A percentile compares a stretch with the other conserved stretches of the same genome.
Conservation (phyloP, 2,329 filamentous ascomycete genomes). For the Pseudogymnoascus verrucosus region DNA sequence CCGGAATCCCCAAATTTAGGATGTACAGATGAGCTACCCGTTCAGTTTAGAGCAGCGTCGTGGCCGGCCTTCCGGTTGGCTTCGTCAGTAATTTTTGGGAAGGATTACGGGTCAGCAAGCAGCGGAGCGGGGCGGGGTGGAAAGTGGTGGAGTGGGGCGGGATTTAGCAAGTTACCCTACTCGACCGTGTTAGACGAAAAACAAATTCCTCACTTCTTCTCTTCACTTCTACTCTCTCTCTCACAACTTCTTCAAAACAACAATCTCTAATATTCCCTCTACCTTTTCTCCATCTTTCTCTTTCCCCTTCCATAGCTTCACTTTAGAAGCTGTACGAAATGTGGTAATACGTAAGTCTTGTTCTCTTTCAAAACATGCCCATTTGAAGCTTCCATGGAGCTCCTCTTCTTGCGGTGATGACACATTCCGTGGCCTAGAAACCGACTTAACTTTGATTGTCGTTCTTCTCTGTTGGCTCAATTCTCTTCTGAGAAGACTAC, state of each 20-base stretch:
- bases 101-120: neutral
- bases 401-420: slow-evolving; percentile 48
- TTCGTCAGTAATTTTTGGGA: neutral
- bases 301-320: neutral
- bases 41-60: neutral
- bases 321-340: neutral
- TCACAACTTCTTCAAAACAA: slow-evolving; percentile 9
- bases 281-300: neutral
- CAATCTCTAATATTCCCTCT: neutral
- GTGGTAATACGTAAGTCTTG: neutral
- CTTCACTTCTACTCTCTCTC: neutral
- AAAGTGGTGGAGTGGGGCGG: neutral
- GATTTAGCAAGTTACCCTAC: neutral
- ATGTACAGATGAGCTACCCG: neutral
- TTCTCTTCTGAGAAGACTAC: slow-evolving; percentile 67
- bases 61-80: slow-evolving; percentile 8
- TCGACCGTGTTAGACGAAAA: slow-evolving; percentile 1
- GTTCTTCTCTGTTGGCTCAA: slow-evolving; percentile 56
- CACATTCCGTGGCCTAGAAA: slow-evolving; percentile 49
- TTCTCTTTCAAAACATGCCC: neutral
- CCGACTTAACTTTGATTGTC: slow-evolving; percentile 38
- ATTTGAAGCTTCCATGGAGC: neutral
- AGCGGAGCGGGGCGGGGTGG: neutral
- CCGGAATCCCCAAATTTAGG: neutral
- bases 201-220: slow-evolving; percentile 7